Conservation (phyloP, 495 filamentous ascomycete species). For the Lindgomyces ingoldianus region DNA sequence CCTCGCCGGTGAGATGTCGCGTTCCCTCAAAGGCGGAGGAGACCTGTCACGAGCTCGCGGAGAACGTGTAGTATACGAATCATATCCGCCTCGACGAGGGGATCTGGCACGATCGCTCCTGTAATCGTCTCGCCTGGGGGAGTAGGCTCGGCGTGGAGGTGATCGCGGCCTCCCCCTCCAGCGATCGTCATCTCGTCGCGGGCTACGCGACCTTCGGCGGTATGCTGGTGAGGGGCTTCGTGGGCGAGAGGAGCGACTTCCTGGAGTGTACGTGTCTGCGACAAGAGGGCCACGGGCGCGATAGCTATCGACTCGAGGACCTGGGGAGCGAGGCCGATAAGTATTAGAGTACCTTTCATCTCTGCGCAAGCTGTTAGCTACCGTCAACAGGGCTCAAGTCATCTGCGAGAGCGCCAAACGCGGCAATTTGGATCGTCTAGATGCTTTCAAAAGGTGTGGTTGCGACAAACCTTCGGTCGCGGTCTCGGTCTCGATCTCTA, state of each 20-base stretch:
- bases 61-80: conserved; percentile 36
- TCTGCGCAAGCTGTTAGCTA: conserved; percentile 13
- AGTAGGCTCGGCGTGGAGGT: conserved; percentile 42
- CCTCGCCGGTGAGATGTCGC: conserved; percentile 42
- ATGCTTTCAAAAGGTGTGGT: background rate
- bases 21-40: conserved; percentile 40
- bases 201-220: conserved; percentile 45
- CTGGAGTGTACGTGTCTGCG: conserved; percentile 47
- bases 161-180: conserved; percentile 44
- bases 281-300: conserved; percentile 33
- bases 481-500: conserved; percentile 34
- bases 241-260: conserved; percentile 34
- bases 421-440: background rate
- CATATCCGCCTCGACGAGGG: conserved; percentile 28
- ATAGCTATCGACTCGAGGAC: conserved; percentile 42
- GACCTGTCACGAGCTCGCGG: conserved; percentile 40
- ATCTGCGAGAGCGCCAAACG: background rate
- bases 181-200: conserved; percentile 37
- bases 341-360: conserved; percentile 37
- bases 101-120: conserved; percentile 39
- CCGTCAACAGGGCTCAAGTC: background rate
- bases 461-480: conserved; percentile 37
- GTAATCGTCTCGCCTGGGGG: conserved; percentile 39
- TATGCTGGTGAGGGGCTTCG: conserved; percentile 43
- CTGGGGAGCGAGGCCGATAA: conserved; percentile 34